A percentile compares a stretch with the other conserved stretches of the same genome.
Conservation (phyloP, 2,329 filamentous ascomycete genomes). For the Sphaerulina musiva region DNA sequence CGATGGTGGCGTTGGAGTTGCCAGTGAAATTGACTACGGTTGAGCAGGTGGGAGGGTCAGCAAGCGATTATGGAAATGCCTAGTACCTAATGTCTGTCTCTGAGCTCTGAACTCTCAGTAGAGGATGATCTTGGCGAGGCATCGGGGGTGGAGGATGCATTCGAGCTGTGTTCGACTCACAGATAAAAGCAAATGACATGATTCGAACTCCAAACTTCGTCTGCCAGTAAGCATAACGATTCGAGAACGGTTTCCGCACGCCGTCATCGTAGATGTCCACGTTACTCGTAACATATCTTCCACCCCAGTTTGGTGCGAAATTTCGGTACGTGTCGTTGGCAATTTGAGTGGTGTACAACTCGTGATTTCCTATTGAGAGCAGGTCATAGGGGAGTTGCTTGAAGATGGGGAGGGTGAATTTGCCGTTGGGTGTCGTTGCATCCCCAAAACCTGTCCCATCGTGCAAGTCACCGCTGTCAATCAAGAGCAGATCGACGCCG, state of each 20-base stretch:
- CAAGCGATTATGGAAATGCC: too few relatives aligned
- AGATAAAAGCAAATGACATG: conserved; percentile 49
- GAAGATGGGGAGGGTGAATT: conserved; percentile 49
- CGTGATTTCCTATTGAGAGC: conserved; percentile 56
- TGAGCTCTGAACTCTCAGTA: too few relatives aligned
- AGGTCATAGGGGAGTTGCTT: conserved; percentile 44
- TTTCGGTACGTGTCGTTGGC: conserved; percentile 56
- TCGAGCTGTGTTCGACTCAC: too few relatives aligned
- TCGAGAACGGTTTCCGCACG: conserved; percentile 33
- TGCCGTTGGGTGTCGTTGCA: conserved; percentile 49
- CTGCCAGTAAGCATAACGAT: conserved; percentile 45
- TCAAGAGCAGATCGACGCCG: conserved; percentile 53
- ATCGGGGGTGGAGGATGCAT: too few relatives aligned
- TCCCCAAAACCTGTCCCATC: conserved; percentile 54
- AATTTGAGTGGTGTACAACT: conserved; percentile 57
- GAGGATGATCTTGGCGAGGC: too few relatives aligned
- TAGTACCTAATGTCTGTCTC: too few relatives aligned
- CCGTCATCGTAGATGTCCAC: conserved; percentile 39
- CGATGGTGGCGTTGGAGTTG: conserved; percentile 56
- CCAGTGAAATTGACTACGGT: conserved; percentile 42
- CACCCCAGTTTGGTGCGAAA: conserved; percentile 53
- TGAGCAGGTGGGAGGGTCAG: too few relatives aligned
- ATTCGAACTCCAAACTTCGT: conserved; percentile 45
- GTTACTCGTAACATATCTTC: conserved; percentile 50
- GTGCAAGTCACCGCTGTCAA: conserved; percentile 61